These are phyloP conservation scores for Meyerozyma sp. DNA, from an alignment of 1,139 yeast genomes.

Conservation along the genomic window DNA sequence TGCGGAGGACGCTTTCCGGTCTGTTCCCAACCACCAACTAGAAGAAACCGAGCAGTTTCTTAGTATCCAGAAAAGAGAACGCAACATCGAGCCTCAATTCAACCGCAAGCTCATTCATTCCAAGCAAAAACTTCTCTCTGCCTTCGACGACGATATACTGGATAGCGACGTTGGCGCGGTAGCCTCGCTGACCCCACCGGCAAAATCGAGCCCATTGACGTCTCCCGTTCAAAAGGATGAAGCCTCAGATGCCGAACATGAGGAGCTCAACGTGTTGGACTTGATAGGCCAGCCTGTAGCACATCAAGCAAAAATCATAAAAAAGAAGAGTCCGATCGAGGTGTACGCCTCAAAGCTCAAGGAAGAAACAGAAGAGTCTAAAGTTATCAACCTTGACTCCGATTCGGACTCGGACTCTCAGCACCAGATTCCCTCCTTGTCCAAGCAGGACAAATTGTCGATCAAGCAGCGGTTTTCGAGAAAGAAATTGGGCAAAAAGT, in stretches of 20 bases:
- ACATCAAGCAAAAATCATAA: constrained; percentile 5
- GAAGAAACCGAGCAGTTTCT: constrained; percentile 32
- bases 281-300: constrained; percentile 6
- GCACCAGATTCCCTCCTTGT: constrained; percentile 24
- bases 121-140: constrained; percentile 27
- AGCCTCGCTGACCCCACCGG: constrained; percentile 7
- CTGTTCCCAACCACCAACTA: constrained; percentile 22
- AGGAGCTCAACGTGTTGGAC: constrained; percentile 14
- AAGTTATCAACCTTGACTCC: constrained; percentile 19
- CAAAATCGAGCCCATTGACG: constrained; percentile 26
- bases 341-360: constrained; percentile 31
- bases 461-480: constrained; percentile 33
- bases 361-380: background rate
- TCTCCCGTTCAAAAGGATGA: constrained; percentile 25
- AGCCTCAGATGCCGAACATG: constrained; percentile 5
- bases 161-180: constrained; percentile 11
- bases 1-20: constrained; percentile 16
- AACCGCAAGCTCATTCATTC: constrained; percentile 24
- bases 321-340: constrained; percentile 27
- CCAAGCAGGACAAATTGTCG: constrained; percentile 31
- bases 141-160: constrained; percentile 28
- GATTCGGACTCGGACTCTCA: constrained; percentile 10
- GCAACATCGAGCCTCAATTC: constrained; percentile 30
- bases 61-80: constrained; percentile 31
- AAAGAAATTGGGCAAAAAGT: constrained; percentile 10